These are phyloP conservation scores for Flammula alnicola DNA, from an alignment of 1,284 basidiomycete genomes.

Conservation along the genomic window DNA sequence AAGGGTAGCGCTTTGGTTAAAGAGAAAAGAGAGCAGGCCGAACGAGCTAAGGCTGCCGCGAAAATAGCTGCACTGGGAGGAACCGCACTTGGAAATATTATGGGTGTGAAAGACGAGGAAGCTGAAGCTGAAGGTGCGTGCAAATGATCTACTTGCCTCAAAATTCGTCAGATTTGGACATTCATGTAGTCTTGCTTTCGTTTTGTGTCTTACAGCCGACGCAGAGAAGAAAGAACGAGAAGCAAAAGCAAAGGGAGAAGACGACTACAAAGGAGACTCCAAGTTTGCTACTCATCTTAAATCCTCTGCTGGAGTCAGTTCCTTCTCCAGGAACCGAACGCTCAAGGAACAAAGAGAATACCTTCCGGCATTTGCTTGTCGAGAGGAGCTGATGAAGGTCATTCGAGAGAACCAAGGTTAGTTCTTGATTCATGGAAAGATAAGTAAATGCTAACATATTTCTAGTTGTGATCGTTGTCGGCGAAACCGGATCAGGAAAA, in stretches of 20 bases:
- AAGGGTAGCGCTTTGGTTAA: conserved; percentile 94
- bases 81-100: conserved; percentile 93
- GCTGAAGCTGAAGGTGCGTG: conserved; percentile 81
- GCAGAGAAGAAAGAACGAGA: conserved; percentile 64
- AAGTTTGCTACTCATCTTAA: conserved; percentile 96
- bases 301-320: conserved; percentile 76
- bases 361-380: conserved; percentile 95
- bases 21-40: conserved; percentile 95
- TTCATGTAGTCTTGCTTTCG: conserved; percentile 65
- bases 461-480: conserved; percentile 89
- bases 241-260: conserved; percentile 58
- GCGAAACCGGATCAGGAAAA: conserved; percentile 96
- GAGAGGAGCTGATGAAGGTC: conserved; percentile 90
- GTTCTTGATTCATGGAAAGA: conserved; percentile 19
- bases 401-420: conserved; percentile 95
- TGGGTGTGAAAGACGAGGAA: conserved; percentile 96
- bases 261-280: conserved; percentile 90
- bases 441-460: conserved; percentile 5
- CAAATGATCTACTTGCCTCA: conserved; percentile 20
- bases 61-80: conserved; percentile 94
- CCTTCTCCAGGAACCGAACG: conserved; percentile 83
- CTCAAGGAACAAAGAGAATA: conserved; percentile 97
- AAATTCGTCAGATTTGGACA: conserved; percentile 63
- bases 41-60: conserved; percentile 93
- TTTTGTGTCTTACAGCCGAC: conserved; percentile 52